A percentile compares a stretch with the other conserved stretches of the same genome.
Conservation (phyloP, 495 filamentous ascomycete species). For the Umbilicaria muhlenbergii region DNA sequence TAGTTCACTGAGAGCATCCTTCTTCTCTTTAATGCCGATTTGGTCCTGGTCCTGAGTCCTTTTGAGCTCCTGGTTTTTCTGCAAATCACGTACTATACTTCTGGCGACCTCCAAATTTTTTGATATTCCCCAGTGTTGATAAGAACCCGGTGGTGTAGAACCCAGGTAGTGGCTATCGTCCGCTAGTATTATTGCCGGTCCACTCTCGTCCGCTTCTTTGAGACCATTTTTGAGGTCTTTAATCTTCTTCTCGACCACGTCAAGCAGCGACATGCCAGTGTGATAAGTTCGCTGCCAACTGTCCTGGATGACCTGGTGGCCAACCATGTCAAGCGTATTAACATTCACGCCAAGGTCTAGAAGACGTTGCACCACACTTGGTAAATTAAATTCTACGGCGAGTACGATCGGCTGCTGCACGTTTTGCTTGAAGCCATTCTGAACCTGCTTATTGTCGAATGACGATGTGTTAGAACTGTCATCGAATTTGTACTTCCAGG, state of each 20-base stretch:
- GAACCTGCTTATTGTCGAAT: slow-evolving; percentile 12
- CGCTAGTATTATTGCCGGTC: not conserved
- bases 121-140: not conserved
- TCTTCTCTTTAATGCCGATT: slow-evolving; percentile 33
- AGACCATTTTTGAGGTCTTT: slow-evolving; percentile 23
- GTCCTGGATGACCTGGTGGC: slow-evolving; percentile 16
- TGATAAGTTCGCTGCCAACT: slow-evolving; percentile 1
- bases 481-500: slow-evolving; percentile 14
- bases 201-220: slow-evolving; percentile 3
- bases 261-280: slow-evolving; percentile 34
- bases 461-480: not conserved
- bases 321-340: slow-evolving; percentile 27
- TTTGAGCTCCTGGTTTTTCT: slow-evolving; percentile 15
- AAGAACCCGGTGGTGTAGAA: not conserved
- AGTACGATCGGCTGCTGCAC: slow-evolving; percentile 43
- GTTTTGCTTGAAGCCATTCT: slow-evolving; percentile 19
- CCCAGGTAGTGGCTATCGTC: not conserved
- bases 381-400: slow-evolving; percentile 35
- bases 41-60: slow-evolving; percentile 14
- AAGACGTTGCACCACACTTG: slow-evolving; percentile 36
- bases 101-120: not conserved
- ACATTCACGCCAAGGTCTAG: slow-evolving; percentile 42
- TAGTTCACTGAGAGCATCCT: slow-evolving; percentile 28
- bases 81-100: not conserved
- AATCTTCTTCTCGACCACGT: slow-evolving; percentile 37